Conservation (phyloP, 2,329 filamentous ascomycete species). For the Sporothrix mexicana region DNA sequence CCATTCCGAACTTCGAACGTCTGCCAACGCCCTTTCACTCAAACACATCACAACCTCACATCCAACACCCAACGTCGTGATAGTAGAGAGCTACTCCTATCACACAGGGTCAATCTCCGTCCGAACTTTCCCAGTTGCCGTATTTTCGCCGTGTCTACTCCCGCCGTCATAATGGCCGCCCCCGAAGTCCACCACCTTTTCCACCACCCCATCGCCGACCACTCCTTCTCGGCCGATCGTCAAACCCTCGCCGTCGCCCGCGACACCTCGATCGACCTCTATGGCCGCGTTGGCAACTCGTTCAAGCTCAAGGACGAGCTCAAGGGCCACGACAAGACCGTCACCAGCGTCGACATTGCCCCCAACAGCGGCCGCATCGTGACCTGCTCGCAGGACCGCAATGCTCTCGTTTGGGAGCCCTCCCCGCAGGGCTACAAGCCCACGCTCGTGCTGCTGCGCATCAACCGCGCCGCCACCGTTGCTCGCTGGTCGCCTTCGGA, state of each 20-base stretch:
- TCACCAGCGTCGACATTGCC: conserved; percentile 95
- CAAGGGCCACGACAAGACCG: conserved; percentile 94
- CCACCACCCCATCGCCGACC: conserved; percentile 93
- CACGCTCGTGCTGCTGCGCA: conserved; percentile 92
- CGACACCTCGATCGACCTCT: conserved; percentile 89
- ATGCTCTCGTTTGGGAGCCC: conserved; percentile 97
- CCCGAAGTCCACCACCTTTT: conserved; percentile 97
- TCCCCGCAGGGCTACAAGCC: conserved; percentile 94
- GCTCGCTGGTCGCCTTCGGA: conserved; percentile 97
- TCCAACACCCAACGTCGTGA: conserved; percentile 51
- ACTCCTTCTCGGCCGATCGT: conserved; percentile 95
- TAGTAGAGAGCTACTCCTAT: conserved; percentile 99
- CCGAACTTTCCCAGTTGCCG: not conserved
- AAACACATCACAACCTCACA: conserved; percentile 11
- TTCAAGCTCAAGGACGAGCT: conserved; percentile 91
- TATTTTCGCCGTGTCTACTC: not conserved
- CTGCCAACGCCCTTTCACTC: not conserved
- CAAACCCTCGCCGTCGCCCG: conserved; percentile 87
- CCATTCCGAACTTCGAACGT: conserved; percentile 27
- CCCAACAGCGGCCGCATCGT: conserved; percentile 91
- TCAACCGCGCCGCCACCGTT: conserved; percentile 95
- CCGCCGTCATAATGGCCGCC: conserved; percentile 68
- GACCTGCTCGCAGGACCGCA: conserved; percentile 96
- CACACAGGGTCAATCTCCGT: conserved; percentile 46
- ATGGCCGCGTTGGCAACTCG: conserved; percentile 71